phyloP scores from a whole-genome alignment of 169 alveolate species.

The Babesia divergens region DNA sequence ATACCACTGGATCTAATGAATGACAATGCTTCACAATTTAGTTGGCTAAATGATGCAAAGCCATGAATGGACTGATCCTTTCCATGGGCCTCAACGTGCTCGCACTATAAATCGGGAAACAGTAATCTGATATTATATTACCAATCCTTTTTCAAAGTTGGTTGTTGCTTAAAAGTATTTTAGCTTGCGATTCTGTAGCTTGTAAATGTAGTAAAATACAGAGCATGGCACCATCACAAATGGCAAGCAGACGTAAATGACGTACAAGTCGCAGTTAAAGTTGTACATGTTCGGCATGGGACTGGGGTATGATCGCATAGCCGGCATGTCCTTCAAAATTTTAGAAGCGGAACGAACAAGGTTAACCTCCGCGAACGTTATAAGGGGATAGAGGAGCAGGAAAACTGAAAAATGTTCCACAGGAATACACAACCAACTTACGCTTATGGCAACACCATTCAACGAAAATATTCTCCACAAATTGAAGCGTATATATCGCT shows the following conservation, averaged over 20 bases:
- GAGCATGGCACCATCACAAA: constrained; percentile 28
- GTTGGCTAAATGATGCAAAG: neutral
- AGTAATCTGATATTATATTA: too few species aligned
- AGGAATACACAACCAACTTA: neutral
- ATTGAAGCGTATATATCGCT: neutral
- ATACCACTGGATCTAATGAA: neutral
- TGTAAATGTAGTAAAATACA: constrained; percentile 10
- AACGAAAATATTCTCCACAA: neutral
- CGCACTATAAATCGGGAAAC: too few species aligned
- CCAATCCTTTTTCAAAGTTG: neutral
- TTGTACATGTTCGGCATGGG: constrained; percentile 62
- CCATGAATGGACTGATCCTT: neutral
- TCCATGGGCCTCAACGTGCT: neutral
- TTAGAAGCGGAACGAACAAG: constrained; percentile 12
- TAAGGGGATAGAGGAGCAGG: constrained; percentile 37
- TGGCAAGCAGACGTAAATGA: constrained; percentile 34
- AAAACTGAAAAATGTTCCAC: constrained; percentile 15
- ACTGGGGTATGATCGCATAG: constrained; percentile 38
- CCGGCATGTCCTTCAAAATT: neutral
- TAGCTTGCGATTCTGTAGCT: constrained; percentile 6
- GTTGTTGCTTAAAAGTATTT: neutral
- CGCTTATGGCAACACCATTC: constrained; percentile 21
- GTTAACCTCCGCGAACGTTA: constrained; percentile 28
- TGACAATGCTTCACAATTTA: neutral
- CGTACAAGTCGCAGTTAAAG: constrained; percentile 37